A percentile compares a stretch with the other conserved stretches of the same genome.
These are phyloP conservation scores for Pythium insidiosum DNA, from an alignment of 352 stramenopile genomes.

Conservation along the genomic window DNA sequence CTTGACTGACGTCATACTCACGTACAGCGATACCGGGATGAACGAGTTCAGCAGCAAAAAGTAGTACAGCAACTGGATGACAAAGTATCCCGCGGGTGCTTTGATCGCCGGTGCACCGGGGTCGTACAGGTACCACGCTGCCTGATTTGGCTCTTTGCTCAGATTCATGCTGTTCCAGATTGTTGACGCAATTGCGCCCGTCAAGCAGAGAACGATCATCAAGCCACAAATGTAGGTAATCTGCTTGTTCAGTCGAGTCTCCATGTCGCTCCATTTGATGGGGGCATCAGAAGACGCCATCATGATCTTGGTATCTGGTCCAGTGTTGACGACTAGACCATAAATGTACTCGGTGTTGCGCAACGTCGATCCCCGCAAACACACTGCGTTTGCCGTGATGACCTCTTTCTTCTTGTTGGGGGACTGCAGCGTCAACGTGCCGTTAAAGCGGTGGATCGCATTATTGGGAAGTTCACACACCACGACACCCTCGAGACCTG, in stretches of 20 bases:
- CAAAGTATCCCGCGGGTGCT: constrained; percentile 58
- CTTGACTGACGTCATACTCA: constrained; percentile 91
- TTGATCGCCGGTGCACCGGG: constrained; percentile 31
- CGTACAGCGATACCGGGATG: constrained; percentile 94
- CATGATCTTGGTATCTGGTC: constrained; percentile 87
- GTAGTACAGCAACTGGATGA: constrained; percentile 91
- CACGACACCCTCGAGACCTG: constrained; percentile 43
- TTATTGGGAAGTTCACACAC: constrained; percentile 87
- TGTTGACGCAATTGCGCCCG: constrained; percentile 45
- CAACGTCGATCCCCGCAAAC: constrained; percentile 83
- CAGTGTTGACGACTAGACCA: constrained; percentile 89
- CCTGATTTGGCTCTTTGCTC: constrained; percentile 16
- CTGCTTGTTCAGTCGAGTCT: constrained; percentile 67
- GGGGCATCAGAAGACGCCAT: constrained; percentile 70
- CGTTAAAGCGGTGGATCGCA: constrained; percentile 87
- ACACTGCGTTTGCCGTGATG: constrained; percentile 70
- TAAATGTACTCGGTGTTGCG: constrained; percentile 91
- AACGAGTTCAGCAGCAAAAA: constrained; percentile 92
- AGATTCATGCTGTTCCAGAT: constrained; percentile 69
- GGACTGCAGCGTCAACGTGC: constrained; percentile 66
- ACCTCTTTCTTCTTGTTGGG: constrained; percentile 57
- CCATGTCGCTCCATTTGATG: constrained; percentile 88
- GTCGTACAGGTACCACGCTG: constrained; percentile 75
- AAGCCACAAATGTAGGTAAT: constrained; percentile 81
- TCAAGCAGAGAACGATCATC: constrained; percentile 72